Conservation (phyloP, 2,329 filamentous ascomycete species). For the Ceratocystiopsis minuta region DNA sequence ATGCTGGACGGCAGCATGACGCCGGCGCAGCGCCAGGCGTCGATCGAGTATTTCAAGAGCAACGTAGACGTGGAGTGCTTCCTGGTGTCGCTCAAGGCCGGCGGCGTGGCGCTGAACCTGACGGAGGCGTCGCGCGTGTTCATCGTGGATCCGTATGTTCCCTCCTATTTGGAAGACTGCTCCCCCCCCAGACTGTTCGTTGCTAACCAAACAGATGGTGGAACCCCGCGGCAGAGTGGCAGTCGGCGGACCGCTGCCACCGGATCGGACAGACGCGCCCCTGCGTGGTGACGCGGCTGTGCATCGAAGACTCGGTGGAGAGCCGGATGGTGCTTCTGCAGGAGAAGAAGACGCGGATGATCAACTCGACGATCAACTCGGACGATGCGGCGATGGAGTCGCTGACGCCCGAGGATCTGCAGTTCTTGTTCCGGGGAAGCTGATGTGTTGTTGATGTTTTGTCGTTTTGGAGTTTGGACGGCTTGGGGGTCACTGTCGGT, state of each 20-base stretch:
- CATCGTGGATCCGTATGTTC: constrained; percentile 79
- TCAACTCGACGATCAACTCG: constrained; percentile 88
- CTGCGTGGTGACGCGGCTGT: constrained; percentile 83
- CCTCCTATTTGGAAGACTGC: neutral
- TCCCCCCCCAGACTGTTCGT: constrained; percentile 13
- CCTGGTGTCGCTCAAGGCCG: constrained; percentile 86
- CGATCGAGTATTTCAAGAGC: constrained; percentile 92
- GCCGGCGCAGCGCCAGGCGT: constrained; percentile 77
- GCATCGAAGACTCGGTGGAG: constrained; percentile 94
- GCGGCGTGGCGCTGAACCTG: constrained; percentile 85
- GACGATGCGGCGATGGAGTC: constrained; percentile 86
- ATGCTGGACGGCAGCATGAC: constrained; percentile 98
- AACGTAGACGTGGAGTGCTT: constrained; percentile 92
- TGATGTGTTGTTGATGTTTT: constrained; percentile 9
- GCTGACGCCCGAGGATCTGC: constrained; percentile 76
- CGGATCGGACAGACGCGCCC: constrained; percentile 89
- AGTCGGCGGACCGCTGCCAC: constrained; percentile 84
- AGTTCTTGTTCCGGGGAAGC: constrained; percentile 77
- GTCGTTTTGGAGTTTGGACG: too few relatives aligned
- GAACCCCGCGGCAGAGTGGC: constrained; percentile 99
- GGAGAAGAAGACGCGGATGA: constrained; percentile 98
- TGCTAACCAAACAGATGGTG: constrained; percentile 52
- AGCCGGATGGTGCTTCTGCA: constrained; percentile 88
- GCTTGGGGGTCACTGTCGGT: too few relatives aligned
- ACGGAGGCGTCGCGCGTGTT: constrained; percentile 92